Evolutionary conservation across 257 asterid species (phyloP).

Genomic region (Solanum virginianum): DNA sequence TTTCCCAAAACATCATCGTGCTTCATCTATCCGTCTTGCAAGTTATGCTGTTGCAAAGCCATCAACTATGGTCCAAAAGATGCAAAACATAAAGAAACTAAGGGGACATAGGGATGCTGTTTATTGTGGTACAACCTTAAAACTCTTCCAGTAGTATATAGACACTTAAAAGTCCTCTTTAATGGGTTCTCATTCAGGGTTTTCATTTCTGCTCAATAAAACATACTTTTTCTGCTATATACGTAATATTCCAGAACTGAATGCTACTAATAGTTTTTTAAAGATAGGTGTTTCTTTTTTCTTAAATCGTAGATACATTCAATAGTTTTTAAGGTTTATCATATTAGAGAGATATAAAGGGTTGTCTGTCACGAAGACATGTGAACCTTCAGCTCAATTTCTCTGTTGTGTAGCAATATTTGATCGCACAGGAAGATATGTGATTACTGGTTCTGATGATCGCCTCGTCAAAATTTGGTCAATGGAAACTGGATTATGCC

Average conservation of each 20-base stretch:
- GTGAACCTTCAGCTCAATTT: not conserved
- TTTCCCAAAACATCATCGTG: constrained; percentile 85
- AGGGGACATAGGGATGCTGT: constrained; percentile 98
- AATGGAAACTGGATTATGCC: constrained; percentile 97
- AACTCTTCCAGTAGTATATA: not conserved
- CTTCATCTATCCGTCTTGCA: constrained; percentile 84
- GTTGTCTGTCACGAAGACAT: not conserved
- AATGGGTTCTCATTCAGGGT: not conserved
- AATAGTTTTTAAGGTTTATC: not conserved
- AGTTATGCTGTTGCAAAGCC: constrained; percentile 97
- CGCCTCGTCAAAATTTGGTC: constrained; percentile 98
- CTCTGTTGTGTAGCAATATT: constrained; percentile 60
- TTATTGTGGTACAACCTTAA: constrained; percentile 65
- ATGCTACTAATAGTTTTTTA: not conserved
- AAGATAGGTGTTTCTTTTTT: not conserved
- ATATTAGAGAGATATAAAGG: not conserved
- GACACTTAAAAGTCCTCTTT: not conserved
- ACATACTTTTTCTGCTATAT: not conserved
- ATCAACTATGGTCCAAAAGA: constrained; percentile 90
- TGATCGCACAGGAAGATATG: constrained; percentile 90
- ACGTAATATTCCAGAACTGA: not conserved
- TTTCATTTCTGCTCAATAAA: not conserved
- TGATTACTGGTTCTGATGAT: constrained; percentile 97
- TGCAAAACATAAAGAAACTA: constrained; percentile 74
- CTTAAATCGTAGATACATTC: not conserved